phyloP scores from a whole-genome alignment of 139 green algal genomes.

The Limnomonas spitsbergensis region DNA sequence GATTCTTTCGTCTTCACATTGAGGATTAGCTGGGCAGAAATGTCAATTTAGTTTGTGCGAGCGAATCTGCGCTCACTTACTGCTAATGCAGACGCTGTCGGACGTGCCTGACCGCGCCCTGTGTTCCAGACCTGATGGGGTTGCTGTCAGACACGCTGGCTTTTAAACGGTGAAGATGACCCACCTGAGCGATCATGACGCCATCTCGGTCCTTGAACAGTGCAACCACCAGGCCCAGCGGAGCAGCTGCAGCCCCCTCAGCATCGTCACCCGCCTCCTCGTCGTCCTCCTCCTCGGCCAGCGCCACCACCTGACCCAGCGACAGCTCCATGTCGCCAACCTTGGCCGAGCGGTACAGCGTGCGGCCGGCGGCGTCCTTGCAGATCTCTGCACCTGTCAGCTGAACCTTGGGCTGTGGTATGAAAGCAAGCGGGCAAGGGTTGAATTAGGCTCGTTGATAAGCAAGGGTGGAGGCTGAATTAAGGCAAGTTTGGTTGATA shows the following conservation, averaged over 20 bases:
- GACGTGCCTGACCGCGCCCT: too few species aligned
- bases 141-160: too few species aligned
- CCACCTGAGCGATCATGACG: conserved; percentile 47
- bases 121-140: too few species aligned
- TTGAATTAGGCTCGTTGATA: too few species aligned
- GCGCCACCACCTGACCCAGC: conserved; percentile 49
- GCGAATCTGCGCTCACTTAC: too few species aligned
- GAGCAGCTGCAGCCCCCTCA: not conserved
- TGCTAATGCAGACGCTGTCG: too few species aligned
- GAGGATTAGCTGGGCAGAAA: too few species aligned
- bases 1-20: too few species aligned
- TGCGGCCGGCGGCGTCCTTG: conserved; percentile 20
- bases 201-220: conserved; percentile 62
- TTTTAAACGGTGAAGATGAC: too few species aligned
- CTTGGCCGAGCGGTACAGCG: conserved; percentile 35
- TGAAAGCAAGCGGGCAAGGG: too few species aligned
- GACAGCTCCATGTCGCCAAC: conserved; percentile 32
- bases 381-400: conserved; percentile 23
- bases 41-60: too few species aligned
- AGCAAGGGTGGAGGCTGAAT: not conserved
- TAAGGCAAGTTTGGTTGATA: too few species aligned
- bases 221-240: conserved; percentile 67
- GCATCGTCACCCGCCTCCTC: conserved; percentile 28
- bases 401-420: conserved; percentile 8
- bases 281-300: conserved; percentile 27